Evolutionary conservation across 495 filamentous ascomycete genomes (phyloP).

Genomic region (Penicillium cataractarum): DNA sequence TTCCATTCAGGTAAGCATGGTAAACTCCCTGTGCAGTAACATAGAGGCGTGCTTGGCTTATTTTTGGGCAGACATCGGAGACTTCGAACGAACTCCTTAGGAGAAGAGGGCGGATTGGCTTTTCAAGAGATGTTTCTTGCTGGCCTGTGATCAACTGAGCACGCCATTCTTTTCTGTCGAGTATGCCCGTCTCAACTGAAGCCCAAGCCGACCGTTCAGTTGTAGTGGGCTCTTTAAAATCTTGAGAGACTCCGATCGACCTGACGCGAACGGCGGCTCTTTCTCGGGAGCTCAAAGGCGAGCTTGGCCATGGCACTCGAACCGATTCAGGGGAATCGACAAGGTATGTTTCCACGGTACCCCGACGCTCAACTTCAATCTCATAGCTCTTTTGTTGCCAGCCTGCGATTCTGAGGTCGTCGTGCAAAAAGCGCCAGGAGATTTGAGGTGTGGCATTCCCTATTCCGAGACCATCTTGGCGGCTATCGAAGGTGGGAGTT

Average conservation of each 20-base stretch:
- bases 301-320: not conserved
- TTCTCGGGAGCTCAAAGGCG: not conserved
- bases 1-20: slow-evolving; percentile 15
- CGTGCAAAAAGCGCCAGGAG: not conserved
- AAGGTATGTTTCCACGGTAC: not conserved
- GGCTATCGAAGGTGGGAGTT: not conserved
- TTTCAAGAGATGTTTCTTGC: slow-evolving; percentile 1
- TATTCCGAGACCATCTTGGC: not conserved
- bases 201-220: slow-evolving; percentile 18
- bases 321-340: slow-evolving; percentile 1
- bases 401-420: not conserved
- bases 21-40: slow-evolving; percentile 18
- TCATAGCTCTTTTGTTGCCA: slow-evolving; percentile 1
- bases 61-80: not conserved
- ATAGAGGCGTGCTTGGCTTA: slow-evolving; percentile 8
- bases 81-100: slow-evolving; percentile 8
- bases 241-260: not conserved
- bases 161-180: slow-evolving; percentile 15
- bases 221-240: not conserved
- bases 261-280: not conserved
- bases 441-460: not conserved
- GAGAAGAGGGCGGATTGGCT: slow-evolving; percentile 10
- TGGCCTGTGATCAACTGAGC: slow-evolving; percentile 12
- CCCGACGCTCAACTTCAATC: not conserved
- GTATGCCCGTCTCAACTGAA: slow-evolving; percentile 15